These are phyloP conservation scores for Candida nanaspora DNA, from an alignment of 805 yeast genomes.

Conservation along the genomic window DNA sequence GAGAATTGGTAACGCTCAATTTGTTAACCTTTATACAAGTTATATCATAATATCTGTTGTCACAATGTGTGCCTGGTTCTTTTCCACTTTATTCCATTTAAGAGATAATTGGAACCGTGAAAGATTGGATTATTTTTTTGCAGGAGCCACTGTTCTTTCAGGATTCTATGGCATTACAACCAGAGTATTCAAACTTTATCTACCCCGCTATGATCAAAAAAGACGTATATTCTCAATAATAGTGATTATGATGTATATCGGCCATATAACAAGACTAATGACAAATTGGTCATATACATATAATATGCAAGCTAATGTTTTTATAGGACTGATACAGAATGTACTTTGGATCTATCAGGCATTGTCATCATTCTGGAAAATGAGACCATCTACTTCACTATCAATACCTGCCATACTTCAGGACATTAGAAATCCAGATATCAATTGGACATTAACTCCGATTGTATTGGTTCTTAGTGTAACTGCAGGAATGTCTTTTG, in stretches of 20 bases:
- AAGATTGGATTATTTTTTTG: constrained; percentile 83
- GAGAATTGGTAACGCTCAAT: constrained; percentile 14
- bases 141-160: constrained; percentile 78
- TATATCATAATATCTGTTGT: constrained; percentile 47
- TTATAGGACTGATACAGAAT: constrained; percentile 73
- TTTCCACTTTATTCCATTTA: constrained; percentile 81
- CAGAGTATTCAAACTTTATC: constrained; percentile 56
- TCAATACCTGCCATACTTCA: neutral
- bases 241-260: constrained; percentile 45
- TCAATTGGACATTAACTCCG: constrained; percentile 46
- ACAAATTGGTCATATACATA: constrained; percentile 86
- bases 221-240: constrained; percentile 30
- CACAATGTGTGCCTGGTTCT: constrained; percentile 83
- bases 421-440: constrained; percentile 19
- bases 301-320: constrained; percentile 85
- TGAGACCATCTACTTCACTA: constrained; percentile 10
- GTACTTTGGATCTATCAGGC: constrained; percentile 38
- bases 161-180: constrained; percentile 67
- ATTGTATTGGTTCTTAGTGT: constrained; percentile 44
- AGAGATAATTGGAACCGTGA: constrained; percentile 79
- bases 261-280: constrained; percentile 60
- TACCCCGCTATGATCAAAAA: constrained; percentile 15
- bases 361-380: constrained; percentile 20
- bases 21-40: constrained; percentile 24
- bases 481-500: constrained; percentile 76